These are phyloP conservation scores for Chalciporus piperatoides DNA, from an alignment of 1,284 basidiomycete genomes.

Conservation along the genomic window DNA sequence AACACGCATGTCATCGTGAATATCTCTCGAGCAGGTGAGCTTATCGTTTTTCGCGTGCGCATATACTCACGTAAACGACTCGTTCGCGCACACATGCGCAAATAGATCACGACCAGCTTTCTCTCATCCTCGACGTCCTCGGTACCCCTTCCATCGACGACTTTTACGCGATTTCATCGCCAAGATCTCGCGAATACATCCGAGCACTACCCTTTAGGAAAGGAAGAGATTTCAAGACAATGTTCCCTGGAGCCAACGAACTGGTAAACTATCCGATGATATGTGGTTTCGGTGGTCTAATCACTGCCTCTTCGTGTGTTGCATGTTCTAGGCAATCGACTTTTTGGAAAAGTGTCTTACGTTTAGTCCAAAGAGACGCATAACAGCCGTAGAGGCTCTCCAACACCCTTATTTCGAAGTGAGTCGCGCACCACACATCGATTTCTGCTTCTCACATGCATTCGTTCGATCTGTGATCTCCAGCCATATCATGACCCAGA, in stretches of 20 bases:
- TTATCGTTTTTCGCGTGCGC: not conserved
- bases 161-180: conserved; percentile 87
- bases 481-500: conserved; percentile 86
- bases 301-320: not conserved
- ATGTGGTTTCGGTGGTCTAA: not conserved
- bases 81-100: not conserved
- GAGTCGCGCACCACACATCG: conserved; percentile 16
- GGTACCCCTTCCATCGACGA: conserved; percentile 90
- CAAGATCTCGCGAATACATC: conserved; percentile 87
- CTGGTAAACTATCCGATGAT: conserved; percentile 40
- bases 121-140: conserved; percentile 82
- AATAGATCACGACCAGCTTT: conserved; percentile 83
- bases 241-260: conserved; percentile 84
- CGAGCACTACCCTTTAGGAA: conserved; percentile 90
- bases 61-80: not conserved
- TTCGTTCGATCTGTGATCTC: not conserved
- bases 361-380: conserved; percentile 90
- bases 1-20: not conserved
- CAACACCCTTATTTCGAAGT: conserved; percentile 90
- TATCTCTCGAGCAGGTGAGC: not conserved
- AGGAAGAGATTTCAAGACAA: conserved; percentile 68
- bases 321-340: conserved; percentile 62
- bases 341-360: conserved; percentile 86
- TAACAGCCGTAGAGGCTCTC: conserved; percentile 87
- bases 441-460: conserved; percentile 2